Conservation (phyloP, 306 rosid genomes). For the Fagus crenata region DNA sequence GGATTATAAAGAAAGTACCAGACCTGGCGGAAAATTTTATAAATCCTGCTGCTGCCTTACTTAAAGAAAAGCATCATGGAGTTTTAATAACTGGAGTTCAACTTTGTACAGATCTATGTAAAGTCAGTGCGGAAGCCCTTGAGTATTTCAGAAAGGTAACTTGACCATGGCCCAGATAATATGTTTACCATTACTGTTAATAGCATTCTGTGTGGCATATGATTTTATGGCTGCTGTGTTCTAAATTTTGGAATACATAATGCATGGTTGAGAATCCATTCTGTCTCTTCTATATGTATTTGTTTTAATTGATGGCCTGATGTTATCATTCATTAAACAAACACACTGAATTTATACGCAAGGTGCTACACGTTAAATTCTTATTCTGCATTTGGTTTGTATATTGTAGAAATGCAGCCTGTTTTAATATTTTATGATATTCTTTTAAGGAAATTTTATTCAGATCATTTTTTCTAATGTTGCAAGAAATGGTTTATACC, state of each 20-base stretch:
- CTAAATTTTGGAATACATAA: background rate
- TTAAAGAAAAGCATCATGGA: constrained; percentile 96
- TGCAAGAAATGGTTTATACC: constrained; percentile 30
- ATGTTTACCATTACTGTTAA: constrained; percentile 18
- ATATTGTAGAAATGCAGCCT: constrained; percentile 25
- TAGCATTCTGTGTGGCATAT: constrained; percentile 8
- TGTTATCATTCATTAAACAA: background rate
- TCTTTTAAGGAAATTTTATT: constrained; percentile 15
- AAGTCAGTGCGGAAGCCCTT: constrained; percentile 82
- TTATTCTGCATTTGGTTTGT: constrained; percentile 3
- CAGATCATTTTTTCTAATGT: constrained; percentile 19
- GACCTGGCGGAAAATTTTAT: constrained; percentile 95
- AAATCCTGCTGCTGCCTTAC: constrained; percentile 83
- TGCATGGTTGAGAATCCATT: background rate
- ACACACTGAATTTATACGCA: background rate
- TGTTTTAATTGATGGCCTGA: background rate
- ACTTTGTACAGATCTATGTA: constrained; percentile 94
- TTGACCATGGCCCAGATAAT: constrained; percentile 20
- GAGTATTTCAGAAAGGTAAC: constrained; percentile 82
- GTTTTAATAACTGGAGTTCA: constrained; percentile 95
- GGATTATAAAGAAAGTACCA: constrained; percentile 96
- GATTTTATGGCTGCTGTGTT: background rate
- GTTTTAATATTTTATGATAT: constrained; percentile 11
- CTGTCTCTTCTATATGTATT: background rate
- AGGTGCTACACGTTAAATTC: background rate